Percentiles rank a stretch among this genome's conserved stretches.
These are phyloP conservation scores for Piloderma croceum DNA, from an alignment of 768 basidiomycete species.

Conservation along the genomic window DNA sequence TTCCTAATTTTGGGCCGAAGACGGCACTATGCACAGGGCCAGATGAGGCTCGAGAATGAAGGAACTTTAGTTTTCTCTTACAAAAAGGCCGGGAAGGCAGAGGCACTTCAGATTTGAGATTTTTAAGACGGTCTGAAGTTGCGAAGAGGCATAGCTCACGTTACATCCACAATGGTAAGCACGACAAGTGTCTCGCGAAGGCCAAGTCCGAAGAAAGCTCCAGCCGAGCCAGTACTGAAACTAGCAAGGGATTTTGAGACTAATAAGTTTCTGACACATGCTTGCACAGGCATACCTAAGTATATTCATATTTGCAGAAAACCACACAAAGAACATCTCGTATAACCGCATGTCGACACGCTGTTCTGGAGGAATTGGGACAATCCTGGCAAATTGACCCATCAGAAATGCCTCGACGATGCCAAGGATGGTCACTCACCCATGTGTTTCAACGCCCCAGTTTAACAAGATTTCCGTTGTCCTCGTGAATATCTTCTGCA, in stretches of 20 bases:
- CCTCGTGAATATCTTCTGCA: too few relatives aligned
- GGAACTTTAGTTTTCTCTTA: constrained; percentile 26
- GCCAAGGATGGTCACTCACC: constrained; percentile 12
- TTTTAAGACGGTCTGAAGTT: too few relatives aligned
- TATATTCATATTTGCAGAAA: constrained; percentile 64
- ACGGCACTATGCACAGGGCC: constrained; percentile 34
- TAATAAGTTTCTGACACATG: too few relatives aligned
- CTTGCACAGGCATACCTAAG: constrained; percentile 48
- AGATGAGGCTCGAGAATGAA: constrained; percentile 1
- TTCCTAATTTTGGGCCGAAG: constrained; percentile 75
- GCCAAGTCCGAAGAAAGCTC: constrained; percentile 57
- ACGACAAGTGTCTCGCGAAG: constrained; percentile 58
- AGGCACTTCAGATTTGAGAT: too few relatives aligned
- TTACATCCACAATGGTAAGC: constrained; percentile 62
- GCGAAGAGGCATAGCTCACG: too few relatives aligned
- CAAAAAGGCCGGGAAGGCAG: constrained; percentile 56
- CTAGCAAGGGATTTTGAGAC: too few relatives aligned
- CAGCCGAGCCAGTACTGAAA: constrained; percentile 64
- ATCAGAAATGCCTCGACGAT: background rate
- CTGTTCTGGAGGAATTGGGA: constrained; percentile 44
- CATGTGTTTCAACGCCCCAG: constrained; percentile 31
- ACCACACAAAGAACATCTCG: constrained; percentile 70
- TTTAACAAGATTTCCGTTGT: too few relatives aligned
- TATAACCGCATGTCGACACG: constrained; percentile 54
- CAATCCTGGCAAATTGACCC: constrained; percentile 36